Percentiles rank a stretch among this genome's conserved stretches.
Conservation (phyloP, 2,329 filamentous ascomycete genomes). For the Cadophora malorum region DNA sequence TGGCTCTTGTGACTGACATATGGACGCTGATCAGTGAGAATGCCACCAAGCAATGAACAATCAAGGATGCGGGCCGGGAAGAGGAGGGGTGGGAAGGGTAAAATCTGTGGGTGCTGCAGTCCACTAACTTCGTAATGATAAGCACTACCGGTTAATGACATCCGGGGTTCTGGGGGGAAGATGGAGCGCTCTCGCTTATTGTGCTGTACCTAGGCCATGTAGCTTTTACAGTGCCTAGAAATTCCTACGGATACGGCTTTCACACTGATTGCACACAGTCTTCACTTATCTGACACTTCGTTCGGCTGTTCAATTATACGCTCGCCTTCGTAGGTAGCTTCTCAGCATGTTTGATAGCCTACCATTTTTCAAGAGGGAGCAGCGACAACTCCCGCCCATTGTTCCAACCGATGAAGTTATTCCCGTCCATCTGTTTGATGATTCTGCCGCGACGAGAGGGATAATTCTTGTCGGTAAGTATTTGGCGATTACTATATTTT, state of each 20-base stretch:
- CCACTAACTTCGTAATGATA: conserved; percentile 5
- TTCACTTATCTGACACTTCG: background rate
- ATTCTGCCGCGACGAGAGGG: background rate
- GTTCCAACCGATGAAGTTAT: conserved; percentile 10
- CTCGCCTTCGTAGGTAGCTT: background rate
- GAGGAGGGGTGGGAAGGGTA: background rate
- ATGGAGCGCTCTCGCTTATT: background rate
- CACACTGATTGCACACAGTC: no score
- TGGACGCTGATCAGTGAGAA: background rate
- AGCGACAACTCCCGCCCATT: background rate
- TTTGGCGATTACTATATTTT: no score
- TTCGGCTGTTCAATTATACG: background rate
- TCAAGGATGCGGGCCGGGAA: background rate
- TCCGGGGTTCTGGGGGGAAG: background rate
- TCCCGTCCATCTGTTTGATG: conserved; percentile 10
- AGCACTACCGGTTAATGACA: background rate
- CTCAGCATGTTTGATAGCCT: background rate
- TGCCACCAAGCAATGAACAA: background rate
- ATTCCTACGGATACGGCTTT: no score
- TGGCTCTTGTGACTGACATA: background rate
- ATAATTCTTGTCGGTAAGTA: conserved; percentile 2
- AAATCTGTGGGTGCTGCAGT: background rate
- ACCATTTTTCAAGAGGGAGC: background rate
- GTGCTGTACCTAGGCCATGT: background rate
- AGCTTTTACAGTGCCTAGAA: no score